phyloP scores from a whole-genome alignment of 2,329 filamentous ascomycete species.

The Fusarium pininemorale region DNA sequence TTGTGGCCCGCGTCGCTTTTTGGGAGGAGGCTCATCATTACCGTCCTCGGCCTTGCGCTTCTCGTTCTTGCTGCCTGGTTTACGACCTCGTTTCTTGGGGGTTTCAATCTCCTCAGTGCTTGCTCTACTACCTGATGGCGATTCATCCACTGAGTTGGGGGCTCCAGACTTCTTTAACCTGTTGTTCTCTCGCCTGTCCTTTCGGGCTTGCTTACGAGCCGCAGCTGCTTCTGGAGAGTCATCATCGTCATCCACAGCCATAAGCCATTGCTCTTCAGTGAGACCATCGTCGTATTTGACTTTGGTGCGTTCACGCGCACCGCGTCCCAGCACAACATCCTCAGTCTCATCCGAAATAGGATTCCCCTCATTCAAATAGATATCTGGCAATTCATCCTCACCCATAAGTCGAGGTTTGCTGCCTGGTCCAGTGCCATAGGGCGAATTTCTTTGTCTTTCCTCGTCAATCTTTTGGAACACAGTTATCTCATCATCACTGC shows the following conservation, averaged over 20 bases:
- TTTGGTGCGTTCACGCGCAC: constrained; percentile 91
- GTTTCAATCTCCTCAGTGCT: constrained; percentile 83
- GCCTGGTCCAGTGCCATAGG: constrained; percentile 74
- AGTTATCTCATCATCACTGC: constrained; percentile 80
- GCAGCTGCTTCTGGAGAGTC: constrained; percentile 94
- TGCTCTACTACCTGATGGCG: constrained; percentile 80
- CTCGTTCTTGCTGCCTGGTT: constrained; percentile 75
- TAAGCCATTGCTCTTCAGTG: constrained; percentile 98
- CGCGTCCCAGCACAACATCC: constrained; percentile 80
- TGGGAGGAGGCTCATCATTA: constrained; percentile 79
- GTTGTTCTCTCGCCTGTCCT: constrained; percentile 81
- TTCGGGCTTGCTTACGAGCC: constrained; percentile 85
- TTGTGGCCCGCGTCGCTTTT: constrained; percentile 79
- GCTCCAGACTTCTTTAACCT: constrained; percentile 67
- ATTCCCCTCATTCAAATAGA: constrained; percentile 89
- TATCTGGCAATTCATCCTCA: constrained; percentile 90
- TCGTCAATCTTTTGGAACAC: constrained; percentile 87
- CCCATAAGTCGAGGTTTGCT: constrained; percentile 83
- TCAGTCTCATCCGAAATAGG: constrained; percentile 82
- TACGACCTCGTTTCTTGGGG: constrained; percentile 85
- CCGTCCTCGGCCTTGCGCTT: constrained; percentile 89
- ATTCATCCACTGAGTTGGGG: constrained; percentile 63
- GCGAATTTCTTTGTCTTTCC: constrained; percentile 70
- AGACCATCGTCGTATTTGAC: constrained; percentile 97
- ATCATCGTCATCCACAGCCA: constrained; percentile 96